These are phyloP conservation scores for Alternaria viburni DNA, from an alignment of 2,329 filamentous ascomycete genomes.

Conservation along the genomic window DNA sequence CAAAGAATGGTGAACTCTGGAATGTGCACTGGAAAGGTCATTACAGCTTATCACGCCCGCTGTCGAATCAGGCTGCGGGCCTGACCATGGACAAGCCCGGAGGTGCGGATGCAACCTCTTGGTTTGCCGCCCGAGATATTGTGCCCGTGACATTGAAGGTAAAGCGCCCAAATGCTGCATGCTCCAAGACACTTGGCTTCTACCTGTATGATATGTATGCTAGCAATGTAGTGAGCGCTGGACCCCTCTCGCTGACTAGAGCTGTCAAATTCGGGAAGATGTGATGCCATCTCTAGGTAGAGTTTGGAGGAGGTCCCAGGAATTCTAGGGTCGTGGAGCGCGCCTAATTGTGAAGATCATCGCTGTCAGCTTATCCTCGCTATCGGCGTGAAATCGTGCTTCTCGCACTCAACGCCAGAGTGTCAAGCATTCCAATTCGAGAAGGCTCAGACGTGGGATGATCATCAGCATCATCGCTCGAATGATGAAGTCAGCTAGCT, in stretches of 20 bases:
- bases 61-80: constrained; percentile 12
- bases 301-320: neutral
- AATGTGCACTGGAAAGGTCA: constrained; percentile 10
- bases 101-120: constrained; percentile 16
- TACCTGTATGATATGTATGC: neutral
- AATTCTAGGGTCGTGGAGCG: neutral
- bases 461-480: neutral
- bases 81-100: constrained; percentile 4
- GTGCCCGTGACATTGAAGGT: constrained; percentile 13
- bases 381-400: neutral
- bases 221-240: neutral
- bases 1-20: constrained; percentile 15
- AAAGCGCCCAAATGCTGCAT: constrained; percentile 5
- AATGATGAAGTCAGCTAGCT: neutral
- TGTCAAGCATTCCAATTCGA: neutral
- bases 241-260: neutral
- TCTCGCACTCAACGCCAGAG: neutral
- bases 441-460: neutral
- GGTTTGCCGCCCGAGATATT: constrained; percentile 19
- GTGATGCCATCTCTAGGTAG: neutral
- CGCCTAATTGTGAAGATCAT: no score
- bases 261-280: neutral
- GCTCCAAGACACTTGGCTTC: constrained; percentile 11
- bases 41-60: constrained; percentile 18
- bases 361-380: neutral